Base-by-base conservation (phyloP, 352 stramenopile species). In the Globisporangium viniferum region DNA sequence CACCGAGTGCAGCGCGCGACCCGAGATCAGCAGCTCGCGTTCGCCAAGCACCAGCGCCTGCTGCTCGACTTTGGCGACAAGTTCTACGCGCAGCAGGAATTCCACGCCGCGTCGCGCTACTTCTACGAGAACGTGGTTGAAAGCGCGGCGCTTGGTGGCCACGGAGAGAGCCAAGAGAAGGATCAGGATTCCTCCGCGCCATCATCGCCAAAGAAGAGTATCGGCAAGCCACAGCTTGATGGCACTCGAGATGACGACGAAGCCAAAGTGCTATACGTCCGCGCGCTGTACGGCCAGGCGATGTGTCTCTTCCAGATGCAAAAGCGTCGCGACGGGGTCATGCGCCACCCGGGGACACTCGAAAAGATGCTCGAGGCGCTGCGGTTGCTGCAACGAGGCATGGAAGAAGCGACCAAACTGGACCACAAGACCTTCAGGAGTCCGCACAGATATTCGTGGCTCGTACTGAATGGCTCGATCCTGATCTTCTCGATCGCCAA, bases 401-500 rank as follows among this genome's bases (percentile, higher is more conserved):
- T 91, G 72, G 72, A 88, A 44, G 56, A 65, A 0, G 73, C 81
- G 1, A 62, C 85, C 2, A 44, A 67, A 8, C 67, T 89, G 36
- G 84, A 90, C 55, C 65, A 59, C 14, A 27, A 73, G 49, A 60
- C 64, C 3, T 12, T 7, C 5, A 59, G 7, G n/a, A 36, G 15
- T 12, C 59, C 63, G 2, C 75, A 77, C 0, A 65, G 73, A 31
- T 83, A 77, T 48, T 67, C 80, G 53, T 93, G 85, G 81, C 67
- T 93, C 12, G 72, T 86, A 5, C 67, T 92, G 20, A 93, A 95
- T 22, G 87, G 87, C 0, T 84, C 84, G 2, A 59, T 92, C 9
- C 49, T 88, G 27, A 63, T 92, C 27, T 90, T 85, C 51, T 77
- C 78, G 36, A 79, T 90, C 27, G 75, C 75, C 0, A 80, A 73